A percentile compares a stretch with the other conserved stretches of the same genome.
phyloP scores from a whole-genome alignment of 1,284 basidiomycete species.

The Trichosporon inkin region DNA sequence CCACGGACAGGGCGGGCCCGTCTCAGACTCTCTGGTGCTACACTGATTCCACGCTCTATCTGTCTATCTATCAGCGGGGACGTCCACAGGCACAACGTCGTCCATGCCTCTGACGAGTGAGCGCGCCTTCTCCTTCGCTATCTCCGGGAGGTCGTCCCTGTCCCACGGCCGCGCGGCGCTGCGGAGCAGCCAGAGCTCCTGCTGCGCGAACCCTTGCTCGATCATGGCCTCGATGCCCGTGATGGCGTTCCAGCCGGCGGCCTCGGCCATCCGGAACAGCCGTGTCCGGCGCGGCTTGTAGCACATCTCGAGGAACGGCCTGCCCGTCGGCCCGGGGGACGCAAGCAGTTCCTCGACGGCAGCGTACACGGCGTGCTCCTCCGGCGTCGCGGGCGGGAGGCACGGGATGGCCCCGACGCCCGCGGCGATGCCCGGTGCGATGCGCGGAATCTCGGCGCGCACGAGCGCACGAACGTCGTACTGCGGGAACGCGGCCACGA shows the following conservation, averaged over 20 bases:
- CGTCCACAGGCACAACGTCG: neutral
- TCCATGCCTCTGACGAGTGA: slow-evolving; percentile 13
- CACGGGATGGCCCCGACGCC: slow-evolving; percentile 25
- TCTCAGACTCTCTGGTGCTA: neutral
- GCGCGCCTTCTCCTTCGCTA: slow-evolving; percentile 15
- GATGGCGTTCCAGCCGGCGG: slow-evolving; percentile 32
- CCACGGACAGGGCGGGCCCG: neutral
- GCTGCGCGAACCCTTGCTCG: slow-evolving; percentile 47
- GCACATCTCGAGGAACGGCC: slow-evolving; percentile 45
- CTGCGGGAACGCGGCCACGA: slow-evolving; percentile 11
- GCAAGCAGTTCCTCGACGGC: slow-evolving; percentile 12
- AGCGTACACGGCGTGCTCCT: slow-evolving; percentile 21
- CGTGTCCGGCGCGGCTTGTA: slow-evolving; percentile 48
- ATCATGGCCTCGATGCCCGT: slow-evolving; percentile 47
- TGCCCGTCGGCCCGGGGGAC: neutral
- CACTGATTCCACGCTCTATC: neutral
- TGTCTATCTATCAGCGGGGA: neutral
- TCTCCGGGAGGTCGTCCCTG: slow-evolving; percentile 2
- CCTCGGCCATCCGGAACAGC: slow-evolving; percentile 30
- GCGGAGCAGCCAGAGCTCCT: slow-evolving; percentile 29
- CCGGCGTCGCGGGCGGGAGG: slow-evolving; percentile 13
- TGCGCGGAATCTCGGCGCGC: neutral
- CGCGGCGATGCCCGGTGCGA: slow-evolving; percentile 12
- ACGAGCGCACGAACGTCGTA: slow-evolving; percentile 10
- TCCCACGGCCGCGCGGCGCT: slow-evolving; percentile 7